Percentiles rank a stretch among this genome's conserved stretches.
Evolutionary conservation across 2,329 filamentous ascomycete species (phyloP).

Genomic region (Zymoseptoria crescenta): DNA sequence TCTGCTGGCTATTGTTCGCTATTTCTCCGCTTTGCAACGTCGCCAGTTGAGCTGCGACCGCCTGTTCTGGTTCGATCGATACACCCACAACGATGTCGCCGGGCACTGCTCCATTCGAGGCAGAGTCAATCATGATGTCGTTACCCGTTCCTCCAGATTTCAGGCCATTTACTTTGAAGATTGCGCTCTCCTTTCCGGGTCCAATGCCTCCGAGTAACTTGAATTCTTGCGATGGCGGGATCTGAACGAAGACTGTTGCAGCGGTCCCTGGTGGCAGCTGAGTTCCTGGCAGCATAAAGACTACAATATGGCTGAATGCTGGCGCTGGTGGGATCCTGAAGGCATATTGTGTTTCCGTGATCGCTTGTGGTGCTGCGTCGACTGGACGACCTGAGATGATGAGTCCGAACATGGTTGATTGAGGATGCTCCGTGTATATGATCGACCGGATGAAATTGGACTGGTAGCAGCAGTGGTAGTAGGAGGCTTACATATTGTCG

Average conservation of each 20-base stretch:
- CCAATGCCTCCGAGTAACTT: constrained; percentile 83
- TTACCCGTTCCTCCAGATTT: constrained; percentile 40
- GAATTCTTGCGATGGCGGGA: constrained; percentile 57
- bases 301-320: constrained; percentile 65
- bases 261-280: constrained; percentile 66
- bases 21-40: constrained; percentile 42
- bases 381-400: constrained; percentile 54
- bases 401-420: constrained; percentile 50
- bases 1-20: not conserved
- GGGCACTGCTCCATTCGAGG: constrained; percentile 19
- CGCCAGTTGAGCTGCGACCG: constrained; percentile 63
- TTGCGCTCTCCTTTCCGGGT: constrained; percentile 81
- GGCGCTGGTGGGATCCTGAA: constrained; percentile 56
- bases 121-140: constrained; percentile 41
- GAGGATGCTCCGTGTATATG: not conserved
- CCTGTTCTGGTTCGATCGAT: constrained; percentile 65
- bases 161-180: constrained; percentile 64
- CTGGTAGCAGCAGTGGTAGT: not conserved
- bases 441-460: not conserved
- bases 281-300: constrained; percentile 78
- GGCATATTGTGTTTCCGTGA: constrained; percentile 54
- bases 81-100: constrained; percentile 68
- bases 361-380: constrained; percentile 48
- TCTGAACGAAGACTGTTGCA: constrained; percentile 81
- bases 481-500: not conserved